Evolutionary conservation across 2,329 filamentous ascomycete species (phyloP).

Genomic region (Colletotrichum sp.): DNA sequence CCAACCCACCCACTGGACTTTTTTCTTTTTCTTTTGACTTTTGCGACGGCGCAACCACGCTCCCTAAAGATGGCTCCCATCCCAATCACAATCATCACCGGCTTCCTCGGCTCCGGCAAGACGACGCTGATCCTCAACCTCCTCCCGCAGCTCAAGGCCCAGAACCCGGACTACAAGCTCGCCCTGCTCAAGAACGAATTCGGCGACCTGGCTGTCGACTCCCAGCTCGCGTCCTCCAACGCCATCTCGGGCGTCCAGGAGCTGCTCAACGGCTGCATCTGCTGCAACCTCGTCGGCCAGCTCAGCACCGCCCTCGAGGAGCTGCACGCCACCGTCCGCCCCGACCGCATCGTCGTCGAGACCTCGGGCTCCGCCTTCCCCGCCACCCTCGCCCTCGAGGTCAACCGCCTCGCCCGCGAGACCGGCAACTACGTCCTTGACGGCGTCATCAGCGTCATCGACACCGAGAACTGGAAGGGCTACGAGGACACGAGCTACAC

Average conservation of each 20-base stretch:
- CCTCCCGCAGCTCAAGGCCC: constrained; percentile 83
- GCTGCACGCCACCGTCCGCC: constrained; percentile 62
- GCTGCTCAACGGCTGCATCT: constrained; percentile 96
- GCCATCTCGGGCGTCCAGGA: constrained; percentile 91
- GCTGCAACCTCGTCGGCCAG: constrained; percentile 96
- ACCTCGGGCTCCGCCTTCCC: constrained; percentile 89
- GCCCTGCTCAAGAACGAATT: constrained; percentile 98
- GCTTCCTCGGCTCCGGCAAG: constrained; percentile 95
- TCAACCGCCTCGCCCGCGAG: constrained; percentile 79
- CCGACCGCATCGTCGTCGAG: constrained; percentile 92
- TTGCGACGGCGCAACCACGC: not conserved
- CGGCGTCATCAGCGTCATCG: constrained; percentile 87
- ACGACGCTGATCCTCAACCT: constrained; percentile 96
- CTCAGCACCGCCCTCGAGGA: constrained; percentile 80
- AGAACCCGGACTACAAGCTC: constrained; percentile 78
- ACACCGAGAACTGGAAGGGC: constrained; percentile 93
- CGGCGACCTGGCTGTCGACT: constrained; percentile 92
- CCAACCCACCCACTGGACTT: not conserved
- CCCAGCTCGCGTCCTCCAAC: constrained; percentile 81
- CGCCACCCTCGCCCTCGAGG: constrained; percentile 87
- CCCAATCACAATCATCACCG: constrained; percentile 93
- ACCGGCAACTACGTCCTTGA: constrained; percentile 78
- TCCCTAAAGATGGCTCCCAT: constrained; percentile 66
- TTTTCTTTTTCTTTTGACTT: not conserved
- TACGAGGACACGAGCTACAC: constrained; percentile 93